Conservation (phyloP, 2,329 filamentous ascomycete species). For the Monilinia laxa region DNA sequence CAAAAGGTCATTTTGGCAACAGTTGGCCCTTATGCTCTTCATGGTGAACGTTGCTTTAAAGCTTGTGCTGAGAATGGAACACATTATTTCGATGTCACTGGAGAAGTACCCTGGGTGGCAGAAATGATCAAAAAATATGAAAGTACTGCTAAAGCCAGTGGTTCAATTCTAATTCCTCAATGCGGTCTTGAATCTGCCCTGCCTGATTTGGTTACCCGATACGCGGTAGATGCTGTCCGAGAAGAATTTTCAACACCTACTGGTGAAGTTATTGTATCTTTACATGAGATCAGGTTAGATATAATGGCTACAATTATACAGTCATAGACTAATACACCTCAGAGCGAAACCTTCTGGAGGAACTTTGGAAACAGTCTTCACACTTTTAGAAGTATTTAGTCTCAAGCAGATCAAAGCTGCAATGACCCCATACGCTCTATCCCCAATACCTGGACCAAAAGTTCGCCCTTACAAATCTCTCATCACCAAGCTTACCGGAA, state of each 20-base stretch:
- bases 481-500: constrained; percentile 50
- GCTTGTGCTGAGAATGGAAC: constrained; percentile 63
- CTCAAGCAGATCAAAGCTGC: constrained; percentile 49
- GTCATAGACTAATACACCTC: constrained; percentile 25
- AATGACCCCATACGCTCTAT: constrained; percentile 54
- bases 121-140: constrained; percentile 62
- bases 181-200: constrained; percentile 62
- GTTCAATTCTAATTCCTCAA: constrained; percentile 61
- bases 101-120: constrained; percentile 58
- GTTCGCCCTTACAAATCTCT: constrained; percentile 35
- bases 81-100: constrained; percentile 64
- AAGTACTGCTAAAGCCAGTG: constrained; percentile 50
- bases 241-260: constrained; percentile 51
- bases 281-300: constrained; percentile 46
- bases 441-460: constrained; percentile 49
- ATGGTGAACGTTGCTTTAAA: constrained; percentile 59
- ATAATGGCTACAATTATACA: neutral
- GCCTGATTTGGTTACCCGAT: constrained; percentile 58
- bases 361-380: constrained; percentile 66
- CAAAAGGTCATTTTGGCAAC: constrained; percentile 57
- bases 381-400: constrained; percentile 53
- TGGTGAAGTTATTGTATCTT: constrained; percentile 54
- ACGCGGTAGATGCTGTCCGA: constrained; percentile 50
- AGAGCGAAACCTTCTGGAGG: constrained; percentile 60
- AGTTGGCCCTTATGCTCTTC: constrained; percentile 57